Evolutionary conservation across 2,329 filamentous ascomycete genomes (phyloP).

Genomic region (Pezicula neosporulosa): DNA sequence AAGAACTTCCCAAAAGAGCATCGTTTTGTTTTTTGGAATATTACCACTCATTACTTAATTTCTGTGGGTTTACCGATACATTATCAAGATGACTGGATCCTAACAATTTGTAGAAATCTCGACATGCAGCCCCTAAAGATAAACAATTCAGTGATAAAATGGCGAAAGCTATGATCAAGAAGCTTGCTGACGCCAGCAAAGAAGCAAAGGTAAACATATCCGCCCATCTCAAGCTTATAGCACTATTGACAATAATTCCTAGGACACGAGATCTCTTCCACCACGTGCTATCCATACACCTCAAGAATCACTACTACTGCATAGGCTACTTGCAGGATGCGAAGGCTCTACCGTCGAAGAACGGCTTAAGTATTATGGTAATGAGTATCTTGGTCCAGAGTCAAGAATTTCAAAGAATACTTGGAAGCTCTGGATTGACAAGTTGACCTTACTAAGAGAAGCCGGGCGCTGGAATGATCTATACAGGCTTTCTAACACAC

Average conservation of each 20-base stretch:
- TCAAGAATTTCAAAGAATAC: constrained; percentile 29
- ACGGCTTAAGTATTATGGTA: constrained; percentile 23
- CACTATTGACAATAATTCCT: background rate
- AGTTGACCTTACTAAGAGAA: constrained; percentile 20
- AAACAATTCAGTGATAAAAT: constrained; percentile 25
- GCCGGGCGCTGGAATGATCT: constrained; percentile 24
- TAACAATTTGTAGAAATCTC: constrained; percentile 18
- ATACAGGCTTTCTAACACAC: constrained; percentile 17
- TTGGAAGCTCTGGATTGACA: constrained; percentile 29
- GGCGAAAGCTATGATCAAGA: constrained; percentile 24
- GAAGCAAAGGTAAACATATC: constrained; percentile 20
- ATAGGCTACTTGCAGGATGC: constrained; percentile 22
- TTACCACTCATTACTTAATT: constrained; percentile 26
- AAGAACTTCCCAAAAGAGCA: constrained; percentile 28
- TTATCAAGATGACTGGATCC: background rate
- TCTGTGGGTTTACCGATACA: constrained; percentile 17
- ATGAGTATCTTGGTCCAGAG: constrained; percentile 26
- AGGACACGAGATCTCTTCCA: constrained; percentile 24
- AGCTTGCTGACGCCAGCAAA: constrained; percentile 26
- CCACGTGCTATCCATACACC: constrained; percentile 28
- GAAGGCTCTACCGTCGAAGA: constrained; percentile 17
- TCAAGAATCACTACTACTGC: constrained; percentile 28
- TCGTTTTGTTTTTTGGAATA: constrained; percentile 29
- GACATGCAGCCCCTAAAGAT: constrained; percentile 21
- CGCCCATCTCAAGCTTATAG: background rate